These are phyloP conservation scores for Theileria annulata DNA, from an alignment of 169 alveolate species.

Conservation along the genomic window DNA sequence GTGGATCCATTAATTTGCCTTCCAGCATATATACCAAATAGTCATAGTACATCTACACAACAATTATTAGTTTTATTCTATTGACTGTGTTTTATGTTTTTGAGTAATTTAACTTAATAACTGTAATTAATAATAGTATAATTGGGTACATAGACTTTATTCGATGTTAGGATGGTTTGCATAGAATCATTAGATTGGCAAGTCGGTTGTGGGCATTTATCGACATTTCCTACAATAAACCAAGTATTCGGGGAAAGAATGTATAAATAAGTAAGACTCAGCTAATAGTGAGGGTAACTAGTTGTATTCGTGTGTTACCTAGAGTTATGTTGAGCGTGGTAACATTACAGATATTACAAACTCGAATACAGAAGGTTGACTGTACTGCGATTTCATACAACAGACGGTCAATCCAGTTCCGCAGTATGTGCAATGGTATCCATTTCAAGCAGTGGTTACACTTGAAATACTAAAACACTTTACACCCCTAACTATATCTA, in stretches of 20 bases:
- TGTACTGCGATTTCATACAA: slow-evolving; percentile 53
- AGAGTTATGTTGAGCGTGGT: slow-evolving; percentile 61
- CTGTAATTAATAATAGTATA: background rate
- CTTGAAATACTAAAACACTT: slow-evolving; percentile 20
- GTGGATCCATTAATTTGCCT: slow-evolving; percentile 45
- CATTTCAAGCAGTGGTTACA: slow-evolving; percentile 65
- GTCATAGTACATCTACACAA: slow-evolving; percentile 56
- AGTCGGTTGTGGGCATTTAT: slow-evolving; percentile 68
- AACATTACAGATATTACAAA: slow-evolving; percentile 58
- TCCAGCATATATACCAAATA: slow-evolving; percentile 64
- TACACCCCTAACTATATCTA: background rate
- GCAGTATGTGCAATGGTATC: slow-evolving; percentile 60
- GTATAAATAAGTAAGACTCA: too few species aligned
- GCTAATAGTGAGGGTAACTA: background rate
- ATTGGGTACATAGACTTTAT: slow-evolving; percentile 40
- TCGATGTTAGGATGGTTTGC: slow-evolving; percentile 56
- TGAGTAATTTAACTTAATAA: background rate
- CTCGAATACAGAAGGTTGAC: slow-evolving; percentile 58
- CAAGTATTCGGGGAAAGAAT: background rate
- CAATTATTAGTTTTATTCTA: background rate
- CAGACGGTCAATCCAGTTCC: slow-evolving; percentile 63
- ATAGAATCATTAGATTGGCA: slow-evolving; percentile 66
- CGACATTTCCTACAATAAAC: slow-evolving; percentile 39
- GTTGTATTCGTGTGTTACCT: background rate
- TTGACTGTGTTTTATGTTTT: background rate